Percentiles rank a stretch among this genome's conserved stretches.
phyloP scores from a whole-genome alignment of 2,329 filamentous ascomycete species.

The Raffaelea deltoideospora region DNA sequence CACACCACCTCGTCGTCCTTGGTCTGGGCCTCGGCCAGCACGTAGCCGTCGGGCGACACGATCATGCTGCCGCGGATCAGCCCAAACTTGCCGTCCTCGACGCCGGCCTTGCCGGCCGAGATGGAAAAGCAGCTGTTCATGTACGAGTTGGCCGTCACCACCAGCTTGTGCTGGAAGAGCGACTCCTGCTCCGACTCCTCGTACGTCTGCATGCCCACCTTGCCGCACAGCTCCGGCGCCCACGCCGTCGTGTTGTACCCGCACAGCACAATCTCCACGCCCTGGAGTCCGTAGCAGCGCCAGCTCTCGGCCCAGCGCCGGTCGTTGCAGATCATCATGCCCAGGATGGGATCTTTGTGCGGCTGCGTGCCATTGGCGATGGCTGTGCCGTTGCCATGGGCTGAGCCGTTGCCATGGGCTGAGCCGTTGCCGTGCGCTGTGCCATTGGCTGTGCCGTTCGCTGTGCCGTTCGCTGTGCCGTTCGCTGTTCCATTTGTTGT shows the following conservation, averaged over 20 bases:
- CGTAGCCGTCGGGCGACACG: not conserved
- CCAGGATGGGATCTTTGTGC: conserved; percentile 38
- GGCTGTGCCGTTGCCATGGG: too few relatives aligned
- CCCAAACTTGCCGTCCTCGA: conserved; percentile 17
- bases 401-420: too few relatives aligned
- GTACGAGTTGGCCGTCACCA: conserved; percentile 32
- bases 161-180: conserved; percentile 31
- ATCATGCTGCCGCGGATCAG: conserved; percentile 1
- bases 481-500: too few relatives aligned
- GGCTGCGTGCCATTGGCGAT: too few relatives aligned
- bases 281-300: conserved; percentile 32
- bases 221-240: conserved; percentile 22
- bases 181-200: conserved; percentile 27
- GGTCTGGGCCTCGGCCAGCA: not conserved
- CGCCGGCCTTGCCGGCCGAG: conserved; percentile 27
- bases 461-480: too few relatives aligned
- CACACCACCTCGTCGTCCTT: too few relatives aligned
- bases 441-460: too few relatives aligned
- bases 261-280: conserved; percentile 22
- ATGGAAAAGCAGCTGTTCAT: conserved; percentile 34
- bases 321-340: conserved; percentile 37
- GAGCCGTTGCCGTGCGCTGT: too few relatives aligned
- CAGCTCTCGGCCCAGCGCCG: conserved; percentile 34
- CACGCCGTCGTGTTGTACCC: conserved; percentile 33
- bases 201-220: conserved; percentile 13